These are phyloP conservation scores for Neurospora sp. DNA, from an alignment of 495 filamentous ascomycete species.

Conservation along the genomic window DNA sequence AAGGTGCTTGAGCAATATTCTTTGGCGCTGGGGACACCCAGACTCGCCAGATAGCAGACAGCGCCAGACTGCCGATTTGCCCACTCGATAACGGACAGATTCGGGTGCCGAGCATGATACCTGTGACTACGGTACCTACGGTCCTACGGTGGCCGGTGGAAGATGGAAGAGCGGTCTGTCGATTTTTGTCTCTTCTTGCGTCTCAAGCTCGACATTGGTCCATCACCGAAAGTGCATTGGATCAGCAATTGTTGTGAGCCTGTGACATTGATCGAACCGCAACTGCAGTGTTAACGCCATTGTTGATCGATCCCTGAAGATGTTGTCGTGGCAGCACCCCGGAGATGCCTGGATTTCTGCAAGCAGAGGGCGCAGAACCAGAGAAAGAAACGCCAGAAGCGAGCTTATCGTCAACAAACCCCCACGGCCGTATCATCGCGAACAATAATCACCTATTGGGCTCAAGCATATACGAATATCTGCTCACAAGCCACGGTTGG, in stretches of 20 bases:
- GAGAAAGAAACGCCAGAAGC: background rate
- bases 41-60: background rate
- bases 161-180: background rate
- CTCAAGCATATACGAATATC: background rate
- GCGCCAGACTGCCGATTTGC: background rate
- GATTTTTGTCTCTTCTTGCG: background rate
- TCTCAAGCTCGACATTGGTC: background rate
- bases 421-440: background rate
- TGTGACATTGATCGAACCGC: background rate
- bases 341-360: background rate
- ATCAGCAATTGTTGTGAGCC: background rate
- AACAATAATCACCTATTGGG: background rate
- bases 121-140: background rate
- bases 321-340: background rate
- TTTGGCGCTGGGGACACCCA: background rate
- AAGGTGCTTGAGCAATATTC: background rate
- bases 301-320: background rate
- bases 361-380: background rate
- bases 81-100: background rate
- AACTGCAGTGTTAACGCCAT: background rate
- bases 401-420: background rate
- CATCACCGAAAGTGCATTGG: background rate
- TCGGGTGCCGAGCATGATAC: background rate
- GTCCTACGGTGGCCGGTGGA: background rate
- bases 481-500: background rate